Base-by-base conservation (phyloP, 495 filamentous ascomycete species). In the Cercophora sp. region DNA sequence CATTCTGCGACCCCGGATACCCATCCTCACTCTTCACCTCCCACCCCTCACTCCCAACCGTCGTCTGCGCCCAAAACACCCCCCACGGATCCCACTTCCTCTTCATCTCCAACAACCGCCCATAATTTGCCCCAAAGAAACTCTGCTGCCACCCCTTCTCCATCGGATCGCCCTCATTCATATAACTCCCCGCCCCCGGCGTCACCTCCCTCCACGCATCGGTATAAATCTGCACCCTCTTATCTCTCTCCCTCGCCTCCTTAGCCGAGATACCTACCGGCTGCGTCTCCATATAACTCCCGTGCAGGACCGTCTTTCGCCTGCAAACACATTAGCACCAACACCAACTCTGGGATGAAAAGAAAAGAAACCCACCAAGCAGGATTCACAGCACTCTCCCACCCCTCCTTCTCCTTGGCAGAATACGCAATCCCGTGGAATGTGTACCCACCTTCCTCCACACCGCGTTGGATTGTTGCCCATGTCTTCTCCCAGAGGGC, bases 61-160 rank as follows among this genome's bases (percentile, higher is more conserved):
- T 76, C 8, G 74, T 79, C 16, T 66, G 66, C 20, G 78, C 78
- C 64, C 79, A 84, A 62, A 83, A 80, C 18, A 83, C 20, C 0
- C 67, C 68, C 49, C 62, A 67, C 4, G 81, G 82, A 60, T 85
- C 82, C 48, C 67, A 70, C 26, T 60, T 58, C 48, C 69, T 61
- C 73, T 84, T 83, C 29, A 83, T 56, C 39, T 61, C 42, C 13
- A 75, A 59, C 48, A 83, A 59, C 9, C 73, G 66, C 5, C 50
- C 54, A 56, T 84, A 85, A 34, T 79, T 73, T n/a, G 35, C 47
- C 0, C 82, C 81, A 52, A 74, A 85, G 65, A 83, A 86, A 3
- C 70, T 66, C 60, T 72, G 58, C 68, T 85, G 74, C 75, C 80
- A 85, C 42, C 79, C 58, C 4, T 75, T 72, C 64, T 85, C 79